These are phyloP conservation scores for Tolypocladium pustulatum DNA, from an alignment of 2,329 filamentous ascomycete species.

Conservation along the genomic window DNA sequence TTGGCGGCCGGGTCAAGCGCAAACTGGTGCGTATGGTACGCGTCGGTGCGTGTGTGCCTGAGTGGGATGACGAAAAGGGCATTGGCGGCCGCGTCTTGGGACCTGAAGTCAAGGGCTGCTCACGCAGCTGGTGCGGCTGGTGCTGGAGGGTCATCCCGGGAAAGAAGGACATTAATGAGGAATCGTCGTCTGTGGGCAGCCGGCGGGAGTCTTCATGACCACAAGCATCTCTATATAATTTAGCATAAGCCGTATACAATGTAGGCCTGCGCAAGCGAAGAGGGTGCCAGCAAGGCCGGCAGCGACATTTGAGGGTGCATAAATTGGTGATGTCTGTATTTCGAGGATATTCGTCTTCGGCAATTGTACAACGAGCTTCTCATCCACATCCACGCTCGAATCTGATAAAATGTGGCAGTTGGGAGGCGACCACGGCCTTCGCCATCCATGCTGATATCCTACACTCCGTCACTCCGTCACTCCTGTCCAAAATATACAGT, in stretches of 20 bases:
- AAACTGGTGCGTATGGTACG: constrained; percentile 75
- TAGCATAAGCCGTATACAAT: neutral
- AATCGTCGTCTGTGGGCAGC: constrained; percentile 9
- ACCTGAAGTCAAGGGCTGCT: constrained; percentile 56
- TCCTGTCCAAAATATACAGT: neutral
- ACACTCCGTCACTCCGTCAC: neutral
- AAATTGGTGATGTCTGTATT: neutral
- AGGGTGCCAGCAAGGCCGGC: neutral
- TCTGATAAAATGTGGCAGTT: neutral
- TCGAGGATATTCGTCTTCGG: neutral
- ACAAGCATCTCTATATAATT: neutral
- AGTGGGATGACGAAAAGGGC: constrained; percentile 70
- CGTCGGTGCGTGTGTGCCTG: constrained; percentile 75
- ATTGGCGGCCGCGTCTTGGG: constrained; percentile 51
- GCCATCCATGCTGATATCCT: neutral
- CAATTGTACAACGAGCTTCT: constrained; percentile 1
- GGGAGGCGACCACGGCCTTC: neutral
- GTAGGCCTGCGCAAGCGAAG: neutral
- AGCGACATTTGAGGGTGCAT: neutral
- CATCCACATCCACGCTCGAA: neutral
- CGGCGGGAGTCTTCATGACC: constrained; percentile 1
- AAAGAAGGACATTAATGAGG: constrained; percentile 27
- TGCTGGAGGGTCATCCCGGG: constrained; percentile 67
- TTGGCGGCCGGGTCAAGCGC: constrained; percentile 79
- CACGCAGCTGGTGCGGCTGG: constrained; percentile 87